These are phyloP conservation scores for Magnolia kwangsiensis DNA, from an alignment of 164 flowering plant genomes.

Conservation along the genomic window DNA sequence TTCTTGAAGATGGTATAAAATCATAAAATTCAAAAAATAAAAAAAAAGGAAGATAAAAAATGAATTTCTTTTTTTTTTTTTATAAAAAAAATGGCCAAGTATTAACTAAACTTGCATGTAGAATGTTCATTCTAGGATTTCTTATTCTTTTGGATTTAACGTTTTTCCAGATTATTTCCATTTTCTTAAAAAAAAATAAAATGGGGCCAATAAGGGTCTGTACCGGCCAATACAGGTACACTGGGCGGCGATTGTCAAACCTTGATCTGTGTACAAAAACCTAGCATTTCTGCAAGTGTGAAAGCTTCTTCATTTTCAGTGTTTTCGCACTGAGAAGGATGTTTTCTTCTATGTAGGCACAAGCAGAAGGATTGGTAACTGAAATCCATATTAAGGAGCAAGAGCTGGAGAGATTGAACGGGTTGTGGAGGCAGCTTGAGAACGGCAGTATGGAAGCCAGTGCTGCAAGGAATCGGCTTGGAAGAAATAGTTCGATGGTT, in stretches of 20 bases:
- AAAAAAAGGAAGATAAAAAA: neutral
- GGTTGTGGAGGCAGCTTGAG: slow-evolving; percentile 41
- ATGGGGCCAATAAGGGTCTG: no score
- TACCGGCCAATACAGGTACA: no score
- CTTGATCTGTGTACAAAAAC: neutral
- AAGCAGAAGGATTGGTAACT: slow-evolving; percentile 70
- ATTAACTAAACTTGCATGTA: no score
- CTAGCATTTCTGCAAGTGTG: neutral
- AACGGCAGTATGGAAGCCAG: slow-evolving; percentile 39
- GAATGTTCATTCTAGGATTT: no score
- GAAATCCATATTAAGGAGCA: slow-evolving; percentile 73
- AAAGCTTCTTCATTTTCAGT: no score
- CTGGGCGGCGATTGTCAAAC: neutral
- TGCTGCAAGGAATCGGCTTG: slow-evolving; percentile 57
- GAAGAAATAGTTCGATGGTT: slow-evolving; percentile 37
- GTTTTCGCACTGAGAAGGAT: neutral
- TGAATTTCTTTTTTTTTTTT: neutral
- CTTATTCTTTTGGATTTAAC: no score
- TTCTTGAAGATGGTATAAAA: no score
- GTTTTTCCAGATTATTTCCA: no score
- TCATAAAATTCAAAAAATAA: no score
- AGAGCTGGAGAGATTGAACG: slow-evolving; percentile 77
- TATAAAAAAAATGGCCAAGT: no score
- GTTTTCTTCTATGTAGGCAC: slow-evolving; percentile 44
- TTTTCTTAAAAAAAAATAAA: no score